These are phyloP conservation scores for Lactifluus piperatus DNA, from an alignment of 768 basidiomycete genomes.

Conservation along the genomic window DNA sequence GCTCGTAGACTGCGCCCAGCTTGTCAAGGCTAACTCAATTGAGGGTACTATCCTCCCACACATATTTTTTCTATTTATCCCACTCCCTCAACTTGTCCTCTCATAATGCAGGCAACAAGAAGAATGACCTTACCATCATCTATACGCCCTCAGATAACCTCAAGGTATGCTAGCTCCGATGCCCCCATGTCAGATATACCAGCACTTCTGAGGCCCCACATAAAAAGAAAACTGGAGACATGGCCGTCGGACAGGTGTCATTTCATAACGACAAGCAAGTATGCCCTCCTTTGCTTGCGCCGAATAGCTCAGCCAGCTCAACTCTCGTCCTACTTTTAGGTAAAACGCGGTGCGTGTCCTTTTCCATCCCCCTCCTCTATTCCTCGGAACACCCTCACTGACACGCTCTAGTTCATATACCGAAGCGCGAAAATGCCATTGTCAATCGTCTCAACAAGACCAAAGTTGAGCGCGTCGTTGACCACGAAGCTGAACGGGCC, in stretches of 20 bases:
- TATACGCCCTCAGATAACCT: slow-evolving; percentile 91
- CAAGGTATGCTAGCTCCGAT: slow-evolving; percentile 47
- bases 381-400: background rate
- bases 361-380: no score
- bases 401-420: slow-evolving; percentile 51
- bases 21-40: slow-evolving; percentile 97
- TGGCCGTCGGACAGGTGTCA: slow-evolving; percentile 94
- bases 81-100: background rate
- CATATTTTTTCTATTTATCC: background rate
- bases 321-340: slow-evolving; percentile 37
- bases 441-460: slow-evolving; percentile 94
- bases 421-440: slow-evolving; percentile 76
- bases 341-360: slow-evolving; percentile 59
- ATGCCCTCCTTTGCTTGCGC: slow-evolving; percentile 16
- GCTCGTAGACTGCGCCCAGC: slow-evolving; percentile 80
- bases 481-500: slow-evolving; percentile 83
- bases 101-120: slow-evolving; percentile 76
- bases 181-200: background rate
- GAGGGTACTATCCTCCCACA: slow-evolving; percentile 51
- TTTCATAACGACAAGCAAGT: slow-evolving; percentile 90
- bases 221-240: slow-evolving; percentile 88
- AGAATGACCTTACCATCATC: slow-evolving; percentile 86
- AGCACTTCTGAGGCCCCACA: background rate
- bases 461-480: slow-evolving; percentile 72
- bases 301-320: background rate